phyloP scores from a whole-genome alignment of 768 basidiomycete species.

The Mycena olivaceomarginata region DNA sequence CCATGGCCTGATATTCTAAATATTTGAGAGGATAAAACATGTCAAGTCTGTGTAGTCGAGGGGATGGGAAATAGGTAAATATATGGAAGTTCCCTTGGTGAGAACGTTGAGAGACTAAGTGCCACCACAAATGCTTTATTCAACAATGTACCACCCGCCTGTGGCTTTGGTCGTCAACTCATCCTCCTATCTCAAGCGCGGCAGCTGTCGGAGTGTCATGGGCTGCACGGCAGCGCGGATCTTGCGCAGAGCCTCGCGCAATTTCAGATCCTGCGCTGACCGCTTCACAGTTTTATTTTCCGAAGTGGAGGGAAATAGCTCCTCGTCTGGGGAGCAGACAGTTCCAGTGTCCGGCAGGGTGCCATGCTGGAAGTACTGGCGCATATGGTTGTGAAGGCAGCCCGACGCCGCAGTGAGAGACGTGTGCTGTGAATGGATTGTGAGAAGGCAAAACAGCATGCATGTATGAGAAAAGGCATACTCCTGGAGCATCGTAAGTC shows the following conservation, averaged over 20 bases:
- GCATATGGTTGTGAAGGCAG: conserved; percentile 50
- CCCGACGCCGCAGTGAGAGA: conserved; percentile 56
- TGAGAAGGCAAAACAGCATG: not conserved
- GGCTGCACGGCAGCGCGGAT: conserved; percentile 4
- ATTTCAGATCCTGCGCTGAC: conserved; percentile 6
- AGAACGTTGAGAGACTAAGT: no score
- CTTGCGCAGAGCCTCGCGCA: conserved; percentile 1
- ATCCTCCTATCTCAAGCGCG: no score
- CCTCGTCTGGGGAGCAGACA: conserved; percentile 21
- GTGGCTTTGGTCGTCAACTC: no score
- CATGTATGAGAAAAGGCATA: not conserved
- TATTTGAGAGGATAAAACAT: no score
- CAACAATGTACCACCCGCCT: no score
- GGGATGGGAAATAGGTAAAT: no score
- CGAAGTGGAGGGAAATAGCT: conserved; percentile 29
- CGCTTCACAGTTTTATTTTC: not conserved
- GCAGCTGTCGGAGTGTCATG: no score
- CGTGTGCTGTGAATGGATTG: conserved; percentile 51
- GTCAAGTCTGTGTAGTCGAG: no score
- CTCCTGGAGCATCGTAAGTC: conserved; percentile 13
- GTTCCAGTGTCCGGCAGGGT: conserved; percentile 27
- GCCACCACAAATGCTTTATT: no score
- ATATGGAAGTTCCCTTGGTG: no score
- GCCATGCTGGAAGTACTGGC: conserved; percentile 33
- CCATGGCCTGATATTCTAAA: no score